Percentiles rank a stretch among this genome's conserved stretches.
Evolutionary conservation across 257 asterid species (phyloP).

Genomic region (Ocimum tenuiflorum): DNA sequence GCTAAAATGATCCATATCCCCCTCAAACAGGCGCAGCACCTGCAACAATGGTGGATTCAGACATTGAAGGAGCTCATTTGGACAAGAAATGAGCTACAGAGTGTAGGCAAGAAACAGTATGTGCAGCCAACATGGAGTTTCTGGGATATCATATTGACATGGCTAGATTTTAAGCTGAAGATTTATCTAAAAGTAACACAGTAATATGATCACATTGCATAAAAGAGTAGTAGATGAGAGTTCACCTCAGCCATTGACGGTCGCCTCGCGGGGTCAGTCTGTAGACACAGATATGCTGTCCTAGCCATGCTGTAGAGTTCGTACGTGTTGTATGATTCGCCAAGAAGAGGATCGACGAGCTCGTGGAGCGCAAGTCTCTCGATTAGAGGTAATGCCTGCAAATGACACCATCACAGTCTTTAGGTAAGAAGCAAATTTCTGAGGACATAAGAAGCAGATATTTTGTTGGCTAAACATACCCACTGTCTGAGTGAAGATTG

Average conservation of each 20-base stretch:
- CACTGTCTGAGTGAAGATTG: slow-evolving; percentile 56
- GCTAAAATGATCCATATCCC: slow-evolving; percentile 50
- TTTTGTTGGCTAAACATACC: slow-evolving; percentile 47
- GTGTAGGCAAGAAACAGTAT: too few species aligned
- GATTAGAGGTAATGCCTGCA: slow-evolving; percentile 53
- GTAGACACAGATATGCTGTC: slow-evolving; percentile 61
- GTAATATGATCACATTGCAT: too few species aligned
- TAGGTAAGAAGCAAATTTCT: too few species aligned
- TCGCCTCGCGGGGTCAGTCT: slow-evolving; percentile 57
- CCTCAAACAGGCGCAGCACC: slow-evolving; percentile 71
- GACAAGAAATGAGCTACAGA: too few species aligned
- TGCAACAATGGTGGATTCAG: slow-evolving; percentile 16
- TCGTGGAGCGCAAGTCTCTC: slow-evolving; percentile 66
- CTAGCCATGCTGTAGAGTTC: slow-evolving; percentile 72
- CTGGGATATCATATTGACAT: too few species aligned
- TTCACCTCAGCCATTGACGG: slow-evolving; percentile 76
- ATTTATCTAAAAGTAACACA: too few species aligned
- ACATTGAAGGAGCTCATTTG: too few species aligned
- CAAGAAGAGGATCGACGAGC: slow-evolving; percentile 58
- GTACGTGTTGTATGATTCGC: slow-evolving; percentile 51
- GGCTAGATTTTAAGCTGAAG: too few species aligned
- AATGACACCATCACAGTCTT: slow-evolving; percentile 16
- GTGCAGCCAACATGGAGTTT: too few species aligned
- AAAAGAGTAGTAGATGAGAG: background rate
- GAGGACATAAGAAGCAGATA: too few species aligned